Base-by-base conservation (phyloP, 257 asterid species). In the Echium plantagineum region DNA sequence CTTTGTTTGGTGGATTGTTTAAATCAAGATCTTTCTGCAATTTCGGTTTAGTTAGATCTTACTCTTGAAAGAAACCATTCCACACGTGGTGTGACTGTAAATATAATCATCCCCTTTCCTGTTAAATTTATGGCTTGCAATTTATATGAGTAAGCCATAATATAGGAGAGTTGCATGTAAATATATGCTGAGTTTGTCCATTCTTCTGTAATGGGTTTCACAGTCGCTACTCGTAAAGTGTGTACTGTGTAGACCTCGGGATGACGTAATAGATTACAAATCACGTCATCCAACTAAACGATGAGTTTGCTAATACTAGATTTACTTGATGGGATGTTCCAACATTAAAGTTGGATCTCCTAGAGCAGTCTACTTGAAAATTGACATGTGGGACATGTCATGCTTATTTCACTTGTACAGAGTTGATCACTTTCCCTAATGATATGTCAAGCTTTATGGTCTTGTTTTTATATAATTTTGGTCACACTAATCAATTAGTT, bases 11-110 rank as follows among this genome's bases (percentile, higher is more conserved):
- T 21, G 82, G 77, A 17, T 72, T 86, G 65, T 84, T 89, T 65
- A 82, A 84, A 38, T 80, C 95, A 0, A 84, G 94, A 64, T 89
- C 97, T 17, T 85, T 90, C 9, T 82, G 78, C 72, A 84, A 80
- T 53, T 81, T 90, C 38, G 94, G 97, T 13, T 74, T 90, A 55
- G 81, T 79, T 46, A 81, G 77, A 17, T 82, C 90, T 5, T 80
- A 80, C 73, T 79, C 86, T 7, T 82, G 69, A 55, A 42, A 42
- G 49, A 42, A 42, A 42, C 49, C 49, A 42, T 17, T 42, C 49
- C 49, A 10, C 12, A 10, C 3, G 49, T 3, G 16, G 16, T 42
- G 48, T 42, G 17, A 42, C 3, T 42, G 49, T 42, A 42, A 42
- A 42, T 42, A 42, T 5, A 2, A 12, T 13, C 15, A 2, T 3